Conservation (phyloP, 2,329 filamentous ascomycete species). For the Aaosphaeria arxii region DNA sequence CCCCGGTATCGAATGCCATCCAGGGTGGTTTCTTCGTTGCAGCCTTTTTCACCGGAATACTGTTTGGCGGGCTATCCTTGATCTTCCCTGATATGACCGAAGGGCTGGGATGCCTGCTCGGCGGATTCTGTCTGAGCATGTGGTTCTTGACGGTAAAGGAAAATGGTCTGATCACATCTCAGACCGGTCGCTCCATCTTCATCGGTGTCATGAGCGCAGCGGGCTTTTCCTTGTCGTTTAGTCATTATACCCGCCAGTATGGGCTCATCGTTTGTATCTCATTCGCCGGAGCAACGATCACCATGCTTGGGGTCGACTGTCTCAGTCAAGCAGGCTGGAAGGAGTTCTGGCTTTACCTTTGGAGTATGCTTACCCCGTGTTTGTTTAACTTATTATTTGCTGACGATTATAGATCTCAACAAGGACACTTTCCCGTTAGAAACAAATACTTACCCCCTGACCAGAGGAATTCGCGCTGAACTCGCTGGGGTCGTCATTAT, state of each 20-base stretch:
- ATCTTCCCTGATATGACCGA: constrained; percentile 82
- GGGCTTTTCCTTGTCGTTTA: constrained; percentile 68
- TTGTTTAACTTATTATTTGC: constrained; percentile 2
- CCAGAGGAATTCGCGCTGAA: constrained; percentile 81
- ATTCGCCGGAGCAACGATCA: constrained; percentile 76
- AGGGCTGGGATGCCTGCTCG: constrained; percentile 81
- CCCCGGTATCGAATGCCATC: constrained; percentile 69
- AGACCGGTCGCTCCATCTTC: constrained; percentile 66
- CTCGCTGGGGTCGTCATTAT: constrained; percentile 74
- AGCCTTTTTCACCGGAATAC: constrained; percentile 65
- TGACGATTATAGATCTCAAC: constrained; percentile 59
- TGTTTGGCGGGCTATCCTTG: constrained; percentile 70
- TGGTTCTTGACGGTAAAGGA: constrained; percentile 79
- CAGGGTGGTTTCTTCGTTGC: constrained; percentile 88
- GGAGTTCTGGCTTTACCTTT: constrained; percentile 94
- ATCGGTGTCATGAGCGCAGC: constrained; percentile 69
- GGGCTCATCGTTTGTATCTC: constrained; percentile 73
- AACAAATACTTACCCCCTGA: constrained; percentile 78
- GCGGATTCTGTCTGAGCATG: constrained; percentile 83
- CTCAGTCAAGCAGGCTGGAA: constrained; percentile 87
- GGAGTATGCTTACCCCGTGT: constrained; percentile 52
- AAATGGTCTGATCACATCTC: constrained; percentile 68
- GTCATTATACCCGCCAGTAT: constrained; percentile 72
- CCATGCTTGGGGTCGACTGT: constrained; percentile 84
- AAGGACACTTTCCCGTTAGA: constrained; percentile 71